These are phyloP conservation scores for Aspergillus brasiliensis DNA, from an alignment of 2,329 filamentous ascomycete genomes.

Conservation along the genomic window DNA sequence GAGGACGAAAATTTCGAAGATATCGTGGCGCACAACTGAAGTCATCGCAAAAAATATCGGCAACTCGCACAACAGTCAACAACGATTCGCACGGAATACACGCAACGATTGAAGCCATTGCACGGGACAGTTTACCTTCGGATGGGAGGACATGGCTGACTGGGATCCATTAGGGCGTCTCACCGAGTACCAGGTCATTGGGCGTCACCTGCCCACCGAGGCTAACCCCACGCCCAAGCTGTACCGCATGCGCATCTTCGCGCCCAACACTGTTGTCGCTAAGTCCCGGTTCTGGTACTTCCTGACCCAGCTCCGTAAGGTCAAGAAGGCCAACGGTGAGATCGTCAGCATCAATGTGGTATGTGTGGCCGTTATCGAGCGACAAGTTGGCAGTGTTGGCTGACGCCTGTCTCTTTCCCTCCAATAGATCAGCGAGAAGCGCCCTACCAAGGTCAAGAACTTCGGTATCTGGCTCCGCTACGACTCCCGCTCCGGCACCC, in stretches of 20 bases:
- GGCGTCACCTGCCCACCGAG: constrained; percentile 98
- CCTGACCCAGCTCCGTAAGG: constrained; percentile 97
- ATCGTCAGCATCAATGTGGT: constrained; percentile 97
- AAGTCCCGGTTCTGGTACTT: constrained; percentile 99
- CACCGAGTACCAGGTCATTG: constrained; percentile 99
- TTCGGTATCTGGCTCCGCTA: constrained; percentile 99
- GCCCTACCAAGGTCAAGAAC: constrained; percentile 99
- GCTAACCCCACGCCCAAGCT: constrained; percentile 95
- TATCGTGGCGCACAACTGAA: constrained; percentile 13
- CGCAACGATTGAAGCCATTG: constrained; percentile 16
- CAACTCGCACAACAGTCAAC: constrained; percentile 9
- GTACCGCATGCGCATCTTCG: constrained; percentile 99
- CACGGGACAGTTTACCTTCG: neutral
- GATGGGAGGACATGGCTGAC: constrained; percentile 32
- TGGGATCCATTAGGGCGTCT: constrained; percentile 75
- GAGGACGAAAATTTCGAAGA: neutral
- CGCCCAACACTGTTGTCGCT: constrained; percentile 94
- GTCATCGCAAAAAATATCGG: constrained; percentile 15
- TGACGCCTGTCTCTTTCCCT: constrained; percentile 6
- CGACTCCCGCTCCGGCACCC: constrained; percentile 98
- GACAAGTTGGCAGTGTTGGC: constrained; percentile 17
- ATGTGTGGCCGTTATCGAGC: constrained; percentile 47
- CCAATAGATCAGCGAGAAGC: constrained; percentile 94
- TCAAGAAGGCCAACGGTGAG: constrained; percentile 99
- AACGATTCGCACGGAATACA: constrained; percentile 20